A percentile compares a stretch with the other conserved stretches of the same genome.
These are phyloP conservation scores for Lipomyces lipofer DNA, from an alignment of 805 yeast species.

Conservation along the genomic window DNA sequence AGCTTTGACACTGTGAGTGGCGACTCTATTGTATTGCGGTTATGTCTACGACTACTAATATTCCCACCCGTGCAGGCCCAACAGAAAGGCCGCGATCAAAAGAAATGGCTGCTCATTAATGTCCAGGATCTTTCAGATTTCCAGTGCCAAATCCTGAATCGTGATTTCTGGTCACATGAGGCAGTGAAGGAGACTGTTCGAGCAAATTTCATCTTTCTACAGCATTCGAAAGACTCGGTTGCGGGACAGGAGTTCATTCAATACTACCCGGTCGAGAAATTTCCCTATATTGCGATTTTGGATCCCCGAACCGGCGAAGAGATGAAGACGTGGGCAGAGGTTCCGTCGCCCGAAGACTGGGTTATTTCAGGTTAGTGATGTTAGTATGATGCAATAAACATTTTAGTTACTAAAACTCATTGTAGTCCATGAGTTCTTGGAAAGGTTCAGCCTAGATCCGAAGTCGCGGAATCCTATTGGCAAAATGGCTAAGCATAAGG, in stretches of 20 bases:
- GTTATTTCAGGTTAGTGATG: slow-evolving; percentile 10
- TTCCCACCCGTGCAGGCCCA: slow-evolving; percentile 51
- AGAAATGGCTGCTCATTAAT: slow-evolving; percentile 84
- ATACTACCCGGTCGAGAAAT: slow-evolving; percentile 65
- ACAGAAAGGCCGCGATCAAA: slow-evolving; percentile 56
- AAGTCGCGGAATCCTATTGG: slow-evolving; percentile 61
- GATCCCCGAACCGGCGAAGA: slow-evolving; percentile 97
- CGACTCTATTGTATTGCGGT: too few species aligned
- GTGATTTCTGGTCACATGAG: slow-evolving; percentile 86
- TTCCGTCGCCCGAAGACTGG: slow-evolving; percentile 28
- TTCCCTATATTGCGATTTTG: slow-evolving; percentile 86
- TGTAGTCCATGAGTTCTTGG: slow-evolving; percentile 62
- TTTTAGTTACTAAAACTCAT: neutral
- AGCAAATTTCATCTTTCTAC: slow-evolving; percentile 77
- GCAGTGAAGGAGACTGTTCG: slow-evolving; percentile 63
- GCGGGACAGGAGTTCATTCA: slow-evolving; percentile 70
- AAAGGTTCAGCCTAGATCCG: slow-evolving; percentile 63
- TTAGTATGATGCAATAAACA: neutral
- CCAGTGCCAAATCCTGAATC: slow-evolving; percentile 81
- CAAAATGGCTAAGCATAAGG: slow-evolving; percentile 49
- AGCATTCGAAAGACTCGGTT: slow-evolving; percentile 75
- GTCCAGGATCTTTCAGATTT: slow-evolving; percentile 85
- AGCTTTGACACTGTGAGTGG: slow-evolving; percentile 63
- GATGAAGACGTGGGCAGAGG: slow-evolving; percentile 68
- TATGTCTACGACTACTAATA: neutral